Percentiles rank a stretch among this genome's conserved stretches.
Evolutionary conservation across 2,329 filamentous ascomycete genomes (phyloP).

Genomic region (Colletotrichum orchidophilum): DNA sequence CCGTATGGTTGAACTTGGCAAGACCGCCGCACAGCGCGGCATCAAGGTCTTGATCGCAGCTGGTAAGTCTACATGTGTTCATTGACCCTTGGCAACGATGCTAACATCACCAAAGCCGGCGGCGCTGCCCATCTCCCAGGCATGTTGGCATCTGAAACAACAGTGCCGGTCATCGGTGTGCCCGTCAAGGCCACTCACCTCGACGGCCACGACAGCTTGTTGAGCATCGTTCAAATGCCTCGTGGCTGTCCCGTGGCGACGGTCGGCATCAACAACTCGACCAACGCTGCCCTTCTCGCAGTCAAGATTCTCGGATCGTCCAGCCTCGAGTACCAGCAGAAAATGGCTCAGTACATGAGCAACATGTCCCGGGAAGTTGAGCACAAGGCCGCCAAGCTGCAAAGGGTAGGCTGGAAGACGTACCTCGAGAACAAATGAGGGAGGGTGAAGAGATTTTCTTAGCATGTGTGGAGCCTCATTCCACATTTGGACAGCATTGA

Average conservation of each 20-base stretch:
- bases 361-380: conserved; percentile 72
- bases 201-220: conserved; percentile 76
- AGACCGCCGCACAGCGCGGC: conserved; percentile 69
- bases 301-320: conserved; percentile 71
- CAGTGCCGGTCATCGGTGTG: conserved; percentile 80
- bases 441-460: neutral
- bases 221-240: conserved; percentile 83
- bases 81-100: neutral
- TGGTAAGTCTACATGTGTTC: neutral
- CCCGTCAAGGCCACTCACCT: conserved; percentile 79
- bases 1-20: conserved; percentile 75
- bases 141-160: conserved; percentile 78
- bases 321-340: conserved; percentile 63
- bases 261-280: conserved; percentile 82
- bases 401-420: conserved; percentile 63
- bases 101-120: conserved; percentile 58
- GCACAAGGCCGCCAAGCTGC: conserved; percentile 67
- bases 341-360: conserved; percentile 69
- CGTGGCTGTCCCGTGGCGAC: conserved; percentile 78
- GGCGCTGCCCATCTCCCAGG: conserved; percentile 79
- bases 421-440: conserved; percentile 56
- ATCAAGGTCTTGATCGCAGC: conserved; percentile 81
- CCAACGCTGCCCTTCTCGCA: conserved; percentile 79
- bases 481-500: conserved; percentile 20
- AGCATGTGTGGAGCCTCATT: conserved; percentile 10